A percentile compares a stretch with the other conserved stretches of the same genome.
Evolutionary conservation across 1,284 basidiomycete genomes (phyloP).

Genomic region (Tilletia indica): DNA sequence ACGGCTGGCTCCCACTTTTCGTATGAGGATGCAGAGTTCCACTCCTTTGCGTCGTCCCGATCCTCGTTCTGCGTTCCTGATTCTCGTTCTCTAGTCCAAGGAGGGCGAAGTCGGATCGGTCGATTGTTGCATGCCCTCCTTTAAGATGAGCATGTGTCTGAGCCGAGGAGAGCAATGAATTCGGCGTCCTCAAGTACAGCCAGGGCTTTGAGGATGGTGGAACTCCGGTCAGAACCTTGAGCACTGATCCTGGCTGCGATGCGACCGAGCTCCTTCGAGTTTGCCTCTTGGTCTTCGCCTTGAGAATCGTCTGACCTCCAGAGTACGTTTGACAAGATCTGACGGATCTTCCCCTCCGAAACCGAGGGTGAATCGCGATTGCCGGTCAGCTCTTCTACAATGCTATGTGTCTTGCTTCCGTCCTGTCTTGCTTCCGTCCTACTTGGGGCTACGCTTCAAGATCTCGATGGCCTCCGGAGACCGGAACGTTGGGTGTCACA

Average conservation of each 20-base stretch:
- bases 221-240: too few species aligned
- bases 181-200: conserved; percentile 60
- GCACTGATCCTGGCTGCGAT: not conserved
- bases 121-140: conserved; percentile 72
- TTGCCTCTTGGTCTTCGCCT: too few species aligned
- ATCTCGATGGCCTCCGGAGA: conserved; percentile 61
- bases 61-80: too few species aligned
- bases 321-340: too few species aligned
- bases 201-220: conserved; percentile 17
- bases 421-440: conserved; percentile 36
- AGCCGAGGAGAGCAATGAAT: conserved; percentile 62
- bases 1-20: not conserved
- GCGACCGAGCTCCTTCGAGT: not conserved
- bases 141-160: conserved; percentile 74
- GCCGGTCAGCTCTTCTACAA: too few species aligned
- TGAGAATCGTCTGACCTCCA: too few species aligned
- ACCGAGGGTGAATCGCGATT: too few species aligned
- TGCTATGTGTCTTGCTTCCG: too few species aligned
- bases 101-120: not conserved
- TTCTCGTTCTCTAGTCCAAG: too few species aligned
- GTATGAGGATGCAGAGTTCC: not conserved
- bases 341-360: too few species aligned
- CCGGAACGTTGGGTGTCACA: conserved; percentile 83
- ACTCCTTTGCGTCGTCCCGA: too few species aligned
- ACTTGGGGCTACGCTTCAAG: conserved; percentile 45